Evolutionary conservation across 2,329 filamentous ascomycete species (phyloP), one percentile per base, ranked within the genome.

Genomic region (Clonostachys sp.): DNA sequence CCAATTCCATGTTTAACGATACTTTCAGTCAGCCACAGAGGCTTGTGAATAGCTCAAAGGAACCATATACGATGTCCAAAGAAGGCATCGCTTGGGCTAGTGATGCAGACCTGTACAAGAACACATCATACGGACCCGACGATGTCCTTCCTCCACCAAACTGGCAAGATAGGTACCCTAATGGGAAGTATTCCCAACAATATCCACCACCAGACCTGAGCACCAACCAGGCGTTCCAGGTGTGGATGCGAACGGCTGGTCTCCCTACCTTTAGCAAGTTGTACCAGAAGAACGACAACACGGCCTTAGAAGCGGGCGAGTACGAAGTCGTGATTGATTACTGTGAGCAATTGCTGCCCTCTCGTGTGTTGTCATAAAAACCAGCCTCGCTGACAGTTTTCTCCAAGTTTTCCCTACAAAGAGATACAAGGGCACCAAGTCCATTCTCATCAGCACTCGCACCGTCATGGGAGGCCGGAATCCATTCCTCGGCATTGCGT

Each of bases 201-300:
- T 76, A 78, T 45, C 80, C 79, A 3, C 83, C 89, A 18, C 90
- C 91, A 0, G 70, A 94, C 57, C 66, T 97, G 16, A 77, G 85
- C 52, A 70, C 82, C 1, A 85, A 90, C 70, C 87, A 96, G 65
- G 83, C 84, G 41, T 95, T 99, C 66, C 91, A 96, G 70, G 91
- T 97, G 18, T 99, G 94, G 94, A 99, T 99, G 94, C 84, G 94
- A 57, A 95, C 95, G 2, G 94, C 94, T 20, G 94, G 92, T 49
- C 72, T 97, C 58, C 94, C 94, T 1, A 87, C 86, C 6, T 99
- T 99, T 65, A 96, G 89, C 78, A 99, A 99, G 72, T 75, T 99
- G 42, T 89, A 90, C 42, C 81, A 86, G 65, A 81, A 91, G 50
- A 96, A 96, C 61, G 86, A 96, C 62, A 74, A 74, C 1, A 71